These are phyloP conservation scores for Polygonum maritimum DNA, from an alignment of 148 eudicot genomes.

Conservation along the genomic window DNA sequence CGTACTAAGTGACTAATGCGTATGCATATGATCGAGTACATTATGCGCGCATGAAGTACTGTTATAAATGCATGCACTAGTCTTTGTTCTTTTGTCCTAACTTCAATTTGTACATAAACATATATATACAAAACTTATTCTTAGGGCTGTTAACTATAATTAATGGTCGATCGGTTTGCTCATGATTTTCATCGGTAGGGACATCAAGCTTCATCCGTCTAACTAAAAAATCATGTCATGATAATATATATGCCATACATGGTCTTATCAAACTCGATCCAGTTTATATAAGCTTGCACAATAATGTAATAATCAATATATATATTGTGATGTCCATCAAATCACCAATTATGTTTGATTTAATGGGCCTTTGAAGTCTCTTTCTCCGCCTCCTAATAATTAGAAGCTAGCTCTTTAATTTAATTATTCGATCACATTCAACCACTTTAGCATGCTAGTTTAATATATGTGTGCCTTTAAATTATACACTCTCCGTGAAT, in stretches of 20 bases:
- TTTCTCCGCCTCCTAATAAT: constrained; percentile 6
- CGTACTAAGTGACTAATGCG: neutral
- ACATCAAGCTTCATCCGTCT: too few species aligned
- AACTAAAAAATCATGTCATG: too few species aligned
- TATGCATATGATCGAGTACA: neutral
- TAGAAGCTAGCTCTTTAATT: neutral
- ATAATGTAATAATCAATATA: neutral
- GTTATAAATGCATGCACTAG: neutral
- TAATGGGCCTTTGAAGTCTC: neutral
- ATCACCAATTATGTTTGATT: neutral
- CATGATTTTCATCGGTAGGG: too few species aligned
- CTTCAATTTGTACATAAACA: too few species aligned
- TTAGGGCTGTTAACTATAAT: too few species aligned
- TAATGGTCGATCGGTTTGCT: too few species aligned
- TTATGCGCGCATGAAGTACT: neutral
- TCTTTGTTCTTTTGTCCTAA: too few species aligned
- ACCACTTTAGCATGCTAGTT: constrained; percentile 8
- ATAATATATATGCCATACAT: neutral
- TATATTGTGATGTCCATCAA: neutral
- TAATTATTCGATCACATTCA: neutral
- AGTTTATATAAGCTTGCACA: neutral
- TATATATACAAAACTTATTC: too few species aligned
- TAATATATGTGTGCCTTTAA: neutral
- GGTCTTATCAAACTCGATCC: neutral
- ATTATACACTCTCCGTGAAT: neutral